Percentiles rank a stretch among this genome's conserved stretches.
phyloP scores from a whole-genome alignment of 495 filamentous ascomycete species.

The Cenococcum geophilum region DNA sequence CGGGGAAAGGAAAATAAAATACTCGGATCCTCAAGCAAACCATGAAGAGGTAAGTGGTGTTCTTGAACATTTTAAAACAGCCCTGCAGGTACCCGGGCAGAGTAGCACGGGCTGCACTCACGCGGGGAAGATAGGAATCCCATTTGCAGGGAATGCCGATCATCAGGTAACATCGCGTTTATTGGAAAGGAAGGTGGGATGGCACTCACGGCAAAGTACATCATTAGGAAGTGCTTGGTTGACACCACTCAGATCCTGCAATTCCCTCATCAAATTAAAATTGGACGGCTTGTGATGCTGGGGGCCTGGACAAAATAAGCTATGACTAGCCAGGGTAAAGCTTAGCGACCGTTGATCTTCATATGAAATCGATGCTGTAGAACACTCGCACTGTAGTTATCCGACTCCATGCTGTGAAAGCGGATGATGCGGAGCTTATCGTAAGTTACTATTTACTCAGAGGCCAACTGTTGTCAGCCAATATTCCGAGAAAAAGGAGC shows the following conservation, averaged over 20 bases:
- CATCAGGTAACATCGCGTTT: not conserved
- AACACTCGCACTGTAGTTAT: not conserved
- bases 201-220: not conserved
- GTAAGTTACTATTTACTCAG: no score
- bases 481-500: no score
- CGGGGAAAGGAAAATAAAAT: not conserved
- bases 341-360: not conserved
- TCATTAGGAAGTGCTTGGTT: not conserved
- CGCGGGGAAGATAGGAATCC: not conserved
- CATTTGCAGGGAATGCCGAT: not conserved
- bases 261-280: not conserved
- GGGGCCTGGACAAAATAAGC: not conserved
- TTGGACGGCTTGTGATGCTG: not conserved
- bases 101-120: not conserved
- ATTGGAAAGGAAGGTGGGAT: constrained; percentile 4
- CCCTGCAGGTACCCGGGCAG: not conserved
- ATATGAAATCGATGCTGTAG: not conserved
- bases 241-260: not conserved
- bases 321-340: not conserved
- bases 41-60: not conserved
- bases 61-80: not conserved
- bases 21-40: not conserved
- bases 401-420: not conserved
- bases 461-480: no score
- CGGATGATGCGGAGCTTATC: no score